Base-by-base conservation (phyloP, 2,329 filamentous ascomycete species). In the Kalmusia sp. region DNA sequence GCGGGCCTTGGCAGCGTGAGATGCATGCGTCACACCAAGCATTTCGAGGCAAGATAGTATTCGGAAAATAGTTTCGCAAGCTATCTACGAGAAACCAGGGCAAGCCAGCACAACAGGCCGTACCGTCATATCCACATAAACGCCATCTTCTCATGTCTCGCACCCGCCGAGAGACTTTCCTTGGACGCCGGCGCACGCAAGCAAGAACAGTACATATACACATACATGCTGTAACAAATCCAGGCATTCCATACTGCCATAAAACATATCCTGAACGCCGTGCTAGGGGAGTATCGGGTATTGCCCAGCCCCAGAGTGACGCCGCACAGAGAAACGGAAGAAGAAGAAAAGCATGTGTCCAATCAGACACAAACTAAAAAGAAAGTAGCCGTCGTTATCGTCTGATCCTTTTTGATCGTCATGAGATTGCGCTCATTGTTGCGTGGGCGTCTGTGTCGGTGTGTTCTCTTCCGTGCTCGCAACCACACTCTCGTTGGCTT, bases 391-490 rank as follows among this genome's bases (percentile, higher is more conserved):
- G 8, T 15, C n/a, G 8, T 17, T 38, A 14, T 21, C 15, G 24
- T 31, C 14, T 24, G 15, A 28, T 34, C 15, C 17, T 19, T 24
- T 14, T 14, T n/a, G 21, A 6, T 12, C 8, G 17, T 15, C 21
- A 15, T 44, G 38, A n/a, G 4, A 22, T 48, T 15, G 27, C 31
- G 21, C 21, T 49, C 58, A 63, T 35, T 61, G 47, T 54, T 52
- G 55, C 28, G 48, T 57, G 19, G 60, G 57, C 24, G 62, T 59
- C 30, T 64, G 59, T 11, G 58, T 38, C 12, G 63, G 62, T 6
- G 64, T 71, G 30, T 67, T 63, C 44, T 72, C 71, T 49, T 69
- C 68, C 12, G 67, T 70, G 43, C 67, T 71, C 25, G 54, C 58
- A 43, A 72, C 61, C 22, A 63, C 69, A 47, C 53, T 64, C 21